Conservation (phyloP, 306 rosid genomes). For the Trichosanthes cucumerina region DNA sequence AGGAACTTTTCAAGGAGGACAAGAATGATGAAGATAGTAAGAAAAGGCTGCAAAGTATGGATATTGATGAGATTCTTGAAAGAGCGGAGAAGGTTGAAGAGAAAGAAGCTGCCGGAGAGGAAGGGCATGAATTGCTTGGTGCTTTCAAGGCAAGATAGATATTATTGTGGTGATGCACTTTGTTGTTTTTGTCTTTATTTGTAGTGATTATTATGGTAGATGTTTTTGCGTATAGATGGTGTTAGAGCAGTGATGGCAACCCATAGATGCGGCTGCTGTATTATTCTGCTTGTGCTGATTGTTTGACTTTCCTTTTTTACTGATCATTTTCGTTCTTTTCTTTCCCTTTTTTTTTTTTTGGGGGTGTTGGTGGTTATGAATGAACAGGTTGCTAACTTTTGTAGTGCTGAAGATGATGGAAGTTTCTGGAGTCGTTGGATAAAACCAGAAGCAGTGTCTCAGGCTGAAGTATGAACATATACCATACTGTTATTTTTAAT, state of each 20-base stretch:
- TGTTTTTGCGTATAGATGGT: not conserved
- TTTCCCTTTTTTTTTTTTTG: not conserved
- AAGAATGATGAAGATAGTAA: conserved; percentile 95
- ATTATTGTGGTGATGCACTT: conserved; percentile 6
- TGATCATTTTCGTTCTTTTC: not conserved
- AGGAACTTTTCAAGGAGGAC: conserved; percentile 96
- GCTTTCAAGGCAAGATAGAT: conserved; percentile 80
- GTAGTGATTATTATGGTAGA: not conserved
- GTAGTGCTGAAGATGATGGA: conserved; percentile 86
- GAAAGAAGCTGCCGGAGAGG: conserved; percentile 63
- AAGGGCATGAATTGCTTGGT: conserved; percentile 70
- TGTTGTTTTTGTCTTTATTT: not conserved
- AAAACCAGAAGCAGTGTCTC: conserved; percentile 70
- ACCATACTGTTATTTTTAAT: not conserved
- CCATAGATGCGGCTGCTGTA: not conserved
- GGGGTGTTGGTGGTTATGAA: not conserved
- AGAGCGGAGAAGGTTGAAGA: conserved; percentile 99
- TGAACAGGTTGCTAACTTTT: conserved; percentile 82
- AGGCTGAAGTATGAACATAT: conserved; percentile 69
- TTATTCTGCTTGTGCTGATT: not conserved
- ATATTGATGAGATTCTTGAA: conserved; percentile 98
- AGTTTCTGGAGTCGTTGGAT: conserved; percentile 99
- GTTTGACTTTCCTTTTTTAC: not conserved
- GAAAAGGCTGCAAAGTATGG: conserved; percentile 78
- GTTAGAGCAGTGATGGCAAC: not conserved